These are phyloP conservation scores for Rhinocladiella similis DNA, from an alignment of 2,329 filamentous ascomycete genomes.

Conservation along the genomic window DNA sequence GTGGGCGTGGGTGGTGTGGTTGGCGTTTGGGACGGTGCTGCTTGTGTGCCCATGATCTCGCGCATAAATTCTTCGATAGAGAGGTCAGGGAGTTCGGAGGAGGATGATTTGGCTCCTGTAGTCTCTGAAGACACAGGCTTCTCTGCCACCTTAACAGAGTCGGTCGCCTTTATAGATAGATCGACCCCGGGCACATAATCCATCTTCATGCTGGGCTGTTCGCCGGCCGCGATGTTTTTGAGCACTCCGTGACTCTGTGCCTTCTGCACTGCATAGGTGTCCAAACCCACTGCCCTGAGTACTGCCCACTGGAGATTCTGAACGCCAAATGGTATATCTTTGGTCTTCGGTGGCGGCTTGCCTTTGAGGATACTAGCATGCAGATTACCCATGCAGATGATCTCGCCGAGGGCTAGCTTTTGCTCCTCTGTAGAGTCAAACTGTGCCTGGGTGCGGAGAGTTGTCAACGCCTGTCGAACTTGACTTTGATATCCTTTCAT, in stretches of 20 bases:
- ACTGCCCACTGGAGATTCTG: constrained; percentile 65
- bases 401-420: constrained; percentile 33
- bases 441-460: constrained; percentile 10
- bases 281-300: constrained; percentile 61
- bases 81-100: constrained; percentile 1
- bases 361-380: constrained; percentile 1
- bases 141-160: no score
- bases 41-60: constrained; percentile 12
- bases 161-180: no score
- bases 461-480: constrained; percentile 11
- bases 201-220: background rate
- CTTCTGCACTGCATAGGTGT: constrained; percentile 37
- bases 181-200: background rate
- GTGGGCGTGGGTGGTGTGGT: background rate
- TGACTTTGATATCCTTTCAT: constrained; percentile 33
- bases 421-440: constrained; percentile 7
- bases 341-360: constrained; percentile 56
- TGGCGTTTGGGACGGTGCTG: background rate
- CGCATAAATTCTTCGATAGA: constrained; percentile 19
- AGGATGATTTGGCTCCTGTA: background rate
- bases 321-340: constrained; percentile 58
- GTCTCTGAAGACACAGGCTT: no score
- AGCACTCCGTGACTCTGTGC: constrained; percentile 13
- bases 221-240: constrained; percentile 2
- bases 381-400: constrained; percentile 27